These are phyloP conservation scores for Plasmodium sp. DNA, from an alignment of 169 alveolate genomes.

Conservation along the genomic window DNA sequence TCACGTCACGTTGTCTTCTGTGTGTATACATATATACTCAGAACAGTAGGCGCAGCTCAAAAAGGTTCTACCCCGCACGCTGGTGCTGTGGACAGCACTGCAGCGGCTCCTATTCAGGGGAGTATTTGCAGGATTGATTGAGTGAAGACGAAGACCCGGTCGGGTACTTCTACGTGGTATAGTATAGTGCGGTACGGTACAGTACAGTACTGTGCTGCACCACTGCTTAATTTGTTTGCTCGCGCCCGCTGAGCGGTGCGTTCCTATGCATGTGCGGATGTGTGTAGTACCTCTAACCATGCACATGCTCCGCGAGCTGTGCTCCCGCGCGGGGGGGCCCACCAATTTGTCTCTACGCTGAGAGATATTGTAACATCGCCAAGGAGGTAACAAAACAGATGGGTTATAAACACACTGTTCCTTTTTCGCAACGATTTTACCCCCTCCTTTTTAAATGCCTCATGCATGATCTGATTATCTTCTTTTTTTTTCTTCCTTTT, in stretches of 20 bases:
- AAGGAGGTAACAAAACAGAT: slow-evolving; percentile 17
- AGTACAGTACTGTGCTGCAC: not conserved
- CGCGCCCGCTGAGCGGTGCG: not conserved
- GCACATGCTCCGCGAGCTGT: not conserved
- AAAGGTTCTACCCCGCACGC: not conserved
- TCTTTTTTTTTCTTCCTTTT: not conserved
- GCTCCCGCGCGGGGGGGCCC: not conserved
- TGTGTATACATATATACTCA: not conserved
- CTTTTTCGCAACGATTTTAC: not conserved
- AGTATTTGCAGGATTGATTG: not conserved
- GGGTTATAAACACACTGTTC: not conserved
- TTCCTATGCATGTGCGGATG: not conserved
- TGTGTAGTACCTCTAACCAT: not conserved
- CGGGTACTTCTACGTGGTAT: not conserved
- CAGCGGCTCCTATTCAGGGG: not conserved
- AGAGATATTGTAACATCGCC: not conserved
- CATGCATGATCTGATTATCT: not conserved
- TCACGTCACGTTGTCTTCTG: not conserved
- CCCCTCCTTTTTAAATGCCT: not conserved
- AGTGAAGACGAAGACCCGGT: not conserved
- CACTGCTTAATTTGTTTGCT: not conserved
- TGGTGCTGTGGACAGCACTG: not conserved
- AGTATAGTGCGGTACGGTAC: not conserved
- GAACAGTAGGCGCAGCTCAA: not conserved
- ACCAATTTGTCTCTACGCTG: slow-evolving; percentile 11